Conservation (phyloP, 768 basidiomycete species). For the Suillus hirtellus region DNA sequence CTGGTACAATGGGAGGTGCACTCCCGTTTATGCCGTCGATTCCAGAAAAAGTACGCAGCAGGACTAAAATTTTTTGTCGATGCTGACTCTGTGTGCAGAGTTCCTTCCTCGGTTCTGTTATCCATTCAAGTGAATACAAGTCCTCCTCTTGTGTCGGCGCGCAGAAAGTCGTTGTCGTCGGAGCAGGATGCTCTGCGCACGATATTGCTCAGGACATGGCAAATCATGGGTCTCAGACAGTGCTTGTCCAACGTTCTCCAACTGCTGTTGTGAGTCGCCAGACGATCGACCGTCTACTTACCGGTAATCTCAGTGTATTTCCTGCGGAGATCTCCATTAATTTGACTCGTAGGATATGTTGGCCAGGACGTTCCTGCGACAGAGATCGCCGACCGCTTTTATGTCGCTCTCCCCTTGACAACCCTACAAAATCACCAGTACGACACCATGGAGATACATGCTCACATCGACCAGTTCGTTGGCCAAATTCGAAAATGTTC, state of each 20-base stretch:
- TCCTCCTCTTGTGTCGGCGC: background rate
- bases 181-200: slow-evolving; percentile 17
- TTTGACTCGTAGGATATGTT: slow-evolving; percentile 10
- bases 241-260: slow-evolving; percentile 15
- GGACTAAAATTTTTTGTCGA: background rate
- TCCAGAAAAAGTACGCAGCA: slow-evolving; percentile 1
- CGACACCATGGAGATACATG: background rate
- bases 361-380: slow-evolving; percentile 13
- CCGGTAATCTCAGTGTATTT: slow-evolving; percentile 2
- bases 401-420: slow-evolving; percentile 12
- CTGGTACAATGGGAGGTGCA: slow-evolving; percentile 8
- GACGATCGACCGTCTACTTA: slow-evolving; percentile 10
- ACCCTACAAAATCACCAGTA: slow-evolving; percentile 6
- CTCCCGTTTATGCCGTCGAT: background rate
- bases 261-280: slow-evolving; percentile 14
- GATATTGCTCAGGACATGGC: slow-evolving; percentile 17
- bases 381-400: slow-evolving; percentile 16
- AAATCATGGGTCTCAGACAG: slow-evolving; percentile 1
- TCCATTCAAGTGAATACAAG: slow-evolving; percentile 10
- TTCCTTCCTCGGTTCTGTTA: slow-evolving; percentile 5
- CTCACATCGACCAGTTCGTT: slow-evolving; percentile 13
- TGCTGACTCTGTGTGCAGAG: background rate
- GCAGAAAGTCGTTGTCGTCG: slow-evolving; percentile 12
- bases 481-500: background rate
- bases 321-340: background rate